Evolutionary conservation across 768 basidiomycete species (phyloP), one percentile per base, ranked within the genome.

Genomic region (Macrolepiota dolichaula): DNA sequence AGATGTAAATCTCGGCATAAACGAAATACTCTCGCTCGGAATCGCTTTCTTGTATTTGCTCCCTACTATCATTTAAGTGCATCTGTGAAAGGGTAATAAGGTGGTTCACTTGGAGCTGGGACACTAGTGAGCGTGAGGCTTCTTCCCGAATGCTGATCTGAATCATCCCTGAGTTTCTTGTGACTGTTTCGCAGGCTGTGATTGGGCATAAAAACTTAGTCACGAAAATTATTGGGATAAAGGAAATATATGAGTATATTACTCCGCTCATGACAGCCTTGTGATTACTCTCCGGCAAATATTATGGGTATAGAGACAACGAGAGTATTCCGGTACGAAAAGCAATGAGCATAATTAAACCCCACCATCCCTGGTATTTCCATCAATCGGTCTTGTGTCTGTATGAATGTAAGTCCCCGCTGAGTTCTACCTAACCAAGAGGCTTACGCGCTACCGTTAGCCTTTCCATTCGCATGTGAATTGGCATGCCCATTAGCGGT

Each of bases 1-100:
- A 84, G 19, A 90, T 74, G 64, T 85, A 88, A 25, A 91, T 73
- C 65, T 90, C 85, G 9, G 80, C 83, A 53, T 81, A 80, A 57
- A 86, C 80, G 61, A 85, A 78, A 67, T 85, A 88, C 69, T 91
- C 88, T 62, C 71, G 65, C 27, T 57, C 57, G 29, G 51, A 59
- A 50, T 61, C 62, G 12, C 36, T 22, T 40, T 50, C 51, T 9
- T 51, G 35, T 17, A 44, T 15, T 68, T 73, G 59, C 32, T 61
- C 53, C 25, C 52, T 46, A 22, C 44, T 52, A 38, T 59, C 53
- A 36, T 49, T 47, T 2, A 55, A 55, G 24, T 49, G 55, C 59
- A 61, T 61, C 24, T 27, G 29, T 19, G 32, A 50, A 40, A 19
- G n/a, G 29, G 12, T 17, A 19, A 35, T 37, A 44, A 7, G 42